A percentile compares a stretch with the other conserved stretches of the same genome.
Evolutionary conservation across 441 rosid species (phyloP).

Genomic region (Gossypium davidsonii): DNA sequence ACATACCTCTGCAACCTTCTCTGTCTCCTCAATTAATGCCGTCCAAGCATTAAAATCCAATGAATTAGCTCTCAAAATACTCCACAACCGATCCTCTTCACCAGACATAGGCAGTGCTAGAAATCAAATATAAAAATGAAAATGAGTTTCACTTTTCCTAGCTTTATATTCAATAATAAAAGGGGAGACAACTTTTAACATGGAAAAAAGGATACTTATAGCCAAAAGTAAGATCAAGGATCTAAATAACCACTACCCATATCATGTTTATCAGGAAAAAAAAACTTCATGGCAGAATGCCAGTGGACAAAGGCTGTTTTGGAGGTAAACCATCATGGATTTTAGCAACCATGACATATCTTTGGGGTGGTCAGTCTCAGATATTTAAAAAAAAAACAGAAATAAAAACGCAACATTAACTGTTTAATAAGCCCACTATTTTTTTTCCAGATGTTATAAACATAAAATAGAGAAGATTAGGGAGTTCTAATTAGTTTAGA

Average conservation of each 20-base stretch:
- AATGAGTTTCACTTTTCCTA: background rate
- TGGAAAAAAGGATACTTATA: background rate
- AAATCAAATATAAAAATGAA: background rate
- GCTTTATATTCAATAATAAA: background rate
- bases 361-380: background rate
- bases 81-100: conserved; percentile 93
- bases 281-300: background rate
- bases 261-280: background rate
- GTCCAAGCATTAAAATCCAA: conserved; percentile 91
- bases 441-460: background rate
- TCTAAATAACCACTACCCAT: background rate
- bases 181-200: background rate
- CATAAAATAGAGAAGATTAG: background rate
- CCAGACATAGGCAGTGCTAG: conserved; percentile 42
- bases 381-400: background rate
- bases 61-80: conserved; percentile 69
- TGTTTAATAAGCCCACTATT: background rate
- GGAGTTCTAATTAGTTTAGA: background rate
- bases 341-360: background rate
- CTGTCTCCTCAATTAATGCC: conserved; percentile 82
- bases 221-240: background rate
- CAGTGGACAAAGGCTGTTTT: background rate
- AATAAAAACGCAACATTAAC: background rate
- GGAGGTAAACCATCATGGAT: background rate
- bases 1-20: conserved; percentile 81